phyloP scores from a whole-genome alignment of 352 stramenopile species.

The Pilasporangium apinafurcum region DNA sequence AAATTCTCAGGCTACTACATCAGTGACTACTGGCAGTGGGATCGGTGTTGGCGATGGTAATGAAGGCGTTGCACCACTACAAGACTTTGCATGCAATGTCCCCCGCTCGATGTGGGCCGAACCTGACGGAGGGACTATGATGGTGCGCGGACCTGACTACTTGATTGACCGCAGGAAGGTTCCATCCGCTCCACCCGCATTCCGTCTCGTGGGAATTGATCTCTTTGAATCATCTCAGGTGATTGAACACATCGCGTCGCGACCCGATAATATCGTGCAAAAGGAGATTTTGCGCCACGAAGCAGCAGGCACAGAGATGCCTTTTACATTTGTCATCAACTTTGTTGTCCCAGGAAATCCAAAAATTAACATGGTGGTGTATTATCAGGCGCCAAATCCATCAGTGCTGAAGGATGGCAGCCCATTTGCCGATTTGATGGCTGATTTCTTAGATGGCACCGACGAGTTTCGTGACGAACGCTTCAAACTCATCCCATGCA shows the following conservation, averaged over 20 bases:
- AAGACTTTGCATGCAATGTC: constrained; percentile 49
- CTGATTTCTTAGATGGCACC: constrained; percentile 62
- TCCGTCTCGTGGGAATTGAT: constrained; percentile 62
- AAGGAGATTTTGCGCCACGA: constrained; percentile 50
- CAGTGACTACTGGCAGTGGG: no score
- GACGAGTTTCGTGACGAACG: constrained; percentile 77
- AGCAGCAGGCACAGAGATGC: constrained; percentile 52
- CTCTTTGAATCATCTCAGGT: constrained; percentile 47
- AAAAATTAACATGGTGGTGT: constrained; percentile 58
- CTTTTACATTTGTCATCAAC: constrained; percentile 77
- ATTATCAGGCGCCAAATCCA: constrained; percentile 57
- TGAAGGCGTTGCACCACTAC: constrained; percentile 10
- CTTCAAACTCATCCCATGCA: constrained; percentile 80
- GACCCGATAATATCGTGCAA: constrained; percentile 56
- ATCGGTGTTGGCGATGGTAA: neutral
- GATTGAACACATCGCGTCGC: constrained; percentile 58
- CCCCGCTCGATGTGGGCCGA: constrained; percentile 67
- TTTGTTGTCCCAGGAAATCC: constrained; percentile 64
- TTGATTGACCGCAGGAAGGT: constrained; percentile 65
- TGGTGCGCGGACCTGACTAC: constrained; percentile 69
- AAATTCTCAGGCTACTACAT: neutral
- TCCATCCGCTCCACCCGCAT: constrained; percentile 51
- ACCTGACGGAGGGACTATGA: constrained; percentile 53
- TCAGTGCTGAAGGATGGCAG: constrained; percentile 47
- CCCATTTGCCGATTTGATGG: constrained; percentile 64